Percentiles rank a stretch among this genome's conserved stretches.
Evolutionary conservation across 345 rosid species (phyloP).

Genomic region (Geranium rotundifolium): DNA sequence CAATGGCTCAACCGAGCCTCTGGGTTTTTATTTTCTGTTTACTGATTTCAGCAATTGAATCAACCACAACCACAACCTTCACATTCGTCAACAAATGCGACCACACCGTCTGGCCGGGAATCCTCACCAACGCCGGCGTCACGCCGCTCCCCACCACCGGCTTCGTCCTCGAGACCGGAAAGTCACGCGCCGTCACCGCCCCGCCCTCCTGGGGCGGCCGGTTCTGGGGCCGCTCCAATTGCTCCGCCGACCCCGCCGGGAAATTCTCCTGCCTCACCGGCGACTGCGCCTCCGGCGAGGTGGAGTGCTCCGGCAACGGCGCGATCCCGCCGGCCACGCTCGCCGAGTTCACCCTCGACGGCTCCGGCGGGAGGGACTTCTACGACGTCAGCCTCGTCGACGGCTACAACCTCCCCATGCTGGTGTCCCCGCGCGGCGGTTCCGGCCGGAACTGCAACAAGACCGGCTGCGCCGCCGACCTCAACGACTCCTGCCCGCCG

Average conservation of each 20-base stretch:
- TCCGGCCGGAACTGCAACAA: constrained; percentile 55
- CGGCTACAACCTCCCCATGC: constrained; percentile 81
- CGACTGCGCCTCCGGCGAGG: constrained; percentile 67
- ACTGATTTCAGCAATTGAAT: no score
- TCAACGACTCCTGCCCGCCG: constrained; percentile 68
- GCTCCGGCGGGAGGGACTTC: constrained; percentile 70
- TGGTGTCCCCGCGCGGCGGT: constrained; percentile 66
- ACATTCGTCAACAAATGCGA: constrained; percentile 28
- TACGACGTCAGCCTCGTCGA: constrained; percentile 95
- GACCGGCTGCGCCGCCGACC: constrained; percentile 67
- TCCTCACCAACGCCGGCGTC: constrained; percentile 65
- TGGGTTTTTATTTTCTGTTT: no score
- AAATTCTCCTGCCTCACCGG: constrained; percentile 58
- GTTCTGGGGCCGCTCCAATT: constrained; percentile 68
- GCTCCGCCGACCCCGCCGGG: constrained; percentile 28
- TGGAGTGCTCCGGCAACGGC: constrained; percentile 63
- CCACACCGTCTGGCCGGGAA: constrained; percentile 35
- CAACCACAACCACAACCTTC: constrained; percentile 11
- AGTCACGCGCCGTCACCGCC: constrained; percentile 40
- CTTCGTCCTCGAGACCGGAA: constrained; percentile 43
- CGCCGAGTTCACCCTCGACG: constrained; percentile 68
- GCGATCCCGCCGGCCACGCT: constrained; percentile 81
- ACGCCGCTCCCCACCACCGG: constrained; percentile 76
- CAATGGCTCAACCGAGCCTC: no score
- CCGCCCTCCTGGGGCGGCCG: constrained; percentile 82